These are phyloP conservation scores for Artomyces pyxidatus DNA, from an alignment of 768 basidiomycete species.

Conservation along the genomic window DNA sequence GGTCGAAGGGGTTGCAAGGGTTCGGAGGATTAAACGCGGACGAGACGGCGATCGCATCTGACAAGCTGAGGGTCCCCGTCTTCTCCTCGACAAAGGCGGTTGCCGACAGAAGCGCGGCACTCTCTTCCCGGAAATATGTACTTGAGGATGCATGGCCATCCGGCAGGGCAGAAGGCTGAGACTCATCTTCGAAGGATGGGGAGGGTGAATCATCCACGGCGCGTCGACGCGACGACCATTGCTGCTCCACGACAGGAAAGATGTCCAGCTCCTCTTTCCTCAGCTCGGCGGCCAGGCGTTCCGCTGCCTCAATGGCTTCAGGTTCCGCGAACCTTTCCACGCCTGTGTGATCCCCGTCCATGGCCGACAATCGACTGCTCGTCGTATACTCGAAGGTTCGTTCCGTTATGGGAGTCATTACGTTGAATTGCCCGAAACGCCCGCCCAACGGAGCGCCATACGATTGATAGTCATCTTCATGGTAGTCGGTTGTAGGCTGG, in stretches of 20 bases:
- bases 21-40: slow-evolving; percentile 70
- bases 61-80: slow-evolving; percentile 56
- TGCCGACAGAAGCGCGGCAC: slow-evolving; percentile 6
- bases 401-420: slow-evolving; percentile 98
- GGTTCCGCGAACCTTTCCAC: slow-evolving; percentile 17
- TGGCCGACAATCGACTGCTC: slow-evolving; percentile 40
- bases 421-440: slow-evolving; percentile 74
- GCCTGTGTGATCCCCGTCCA: slow-evolving; percentile 21
- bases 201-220: slow-evolving; percentile 17
- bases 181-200: neutral
- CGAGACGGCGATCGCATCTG: slow-evolving; percentile 52
- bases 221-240: neutral
- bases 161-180: slow-evolving; percentile 7
- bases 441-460: slow-evolving; percentile 50
- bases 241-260: slow-evolving; percentile 10
- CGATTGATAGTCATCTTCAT: slow-evolving; percentile 11
- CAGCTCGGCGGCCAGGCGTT: slow-evolving; percentile 41
- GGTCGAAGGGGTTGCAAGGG: slow-evolving; percentile 83
- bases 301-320: slow-evolving; percentile 45
- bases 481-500: slow-evolving; percentile 5
- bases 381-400: slow-evolving; percentile 80
- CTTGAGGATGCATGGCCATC: slow-evolving; percentile 7
- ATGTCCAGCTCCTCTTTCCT: slow-evolving; percentile 21
- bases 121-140: slow-evolving; percentile 11
- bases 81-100: slow-evolving; percentile 41